Percentiles rank a stretch among this genome's conserved stretches.
These are phyloP conservation scores for Ophiocordyceps robertsii DNA, from an alignment of 2,329 filamentous ascomycete species.

Conservation along the genomic window DNA sequence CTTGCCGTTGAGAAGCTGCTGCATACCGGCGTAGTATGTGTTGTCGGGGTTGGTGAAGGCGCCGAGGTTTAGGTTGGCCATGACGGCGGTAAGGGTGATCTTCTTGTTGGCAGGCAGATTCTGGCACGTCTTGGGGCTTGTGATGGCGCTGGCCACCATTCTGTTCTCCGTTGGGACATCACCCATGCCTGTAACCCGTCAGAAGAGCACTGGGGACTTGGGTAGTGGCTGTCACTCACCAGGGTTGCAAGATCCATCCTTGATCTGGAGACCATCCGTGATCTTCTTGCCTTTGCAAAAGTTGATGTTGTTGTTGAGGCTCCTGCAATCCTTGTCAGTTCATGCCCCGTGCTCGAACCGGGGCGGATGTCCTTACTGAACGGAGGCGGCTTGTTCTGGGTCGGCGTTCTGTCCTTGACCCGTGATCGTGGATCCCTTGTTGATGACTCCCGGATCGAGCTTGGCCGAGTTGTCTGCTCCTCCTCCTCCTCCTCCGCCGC, in stretches of 20 bases:
- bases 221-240: slow-evolving; percentile 26
- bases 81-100: slow-evolving; percentile 40
- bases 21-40: slow-evolving; percentile 47
- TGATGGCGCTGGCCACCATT: slow-evolving; percentile 45
- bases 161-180: slow-evolving; percentile 39
- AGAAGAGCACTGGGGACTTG: background rate
- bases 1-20: slow-evolving; percentile 36
- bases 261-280: slow-evolving; percentile 47
- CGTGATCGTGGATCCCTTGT: background rate
- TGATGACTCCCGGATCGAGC: background rate
- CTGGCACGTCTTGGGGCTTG: slow-evolving; percentile 37
- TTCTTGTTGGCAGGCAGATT: slow-evolving; percentile 30
- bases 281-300: slow-evolving; percentile 40
- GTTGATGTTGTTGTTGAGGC: slow-evolving; percentile 49
- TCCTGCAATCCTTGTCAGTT: slow-evolving; percentile 15
- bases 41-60: slow-evolving; percentile 45
- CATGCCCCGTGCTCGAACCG: background rate
- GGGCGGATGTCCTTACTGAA: slow-evolving; percentile 28
- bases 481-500: slow-evolving; percentile 9
- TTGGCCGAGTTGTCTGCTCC: background rate
- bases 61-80: slow-evolving; percentile 40
- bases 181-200: slow-evolving; percentile 35
- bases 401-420: background rate
- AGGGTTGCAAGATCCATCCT: slow-evolving; percentile 49
- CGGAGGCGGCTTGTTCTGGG: slow-evolving; percentile 21